Evolutionary conservation across 192 early-diverging fungal genomes (phyloP).

Genomic region (Spinellus fusiger): DNA sequence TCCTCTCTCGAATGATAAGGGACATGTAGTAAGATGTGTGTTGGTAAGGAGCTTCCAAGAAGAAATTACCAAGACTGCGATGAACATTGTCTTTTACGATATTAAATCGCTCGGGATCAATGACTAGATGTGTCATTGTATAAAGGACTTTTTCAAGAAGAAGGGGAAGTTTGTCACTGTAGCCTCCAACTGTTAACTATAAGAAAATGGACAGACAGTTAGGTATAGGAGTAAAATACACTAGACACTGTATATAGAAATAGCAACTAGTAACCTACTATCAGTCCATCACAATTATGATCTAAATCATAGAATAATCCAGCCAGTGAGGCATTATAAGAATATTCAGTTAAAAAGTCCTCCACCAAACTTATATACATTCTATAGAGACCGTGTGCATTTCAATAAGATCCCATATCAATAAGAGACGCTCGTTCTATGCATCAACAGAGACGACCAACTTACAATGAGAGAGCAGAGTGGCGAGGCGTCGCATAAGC

Average conservation of each 20-base stretch:
- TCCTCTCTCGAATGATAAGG: constrained; percentile 54
- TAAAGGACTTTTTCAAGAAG: constrained; percentile 61
- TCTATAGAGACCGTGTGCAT: constrained; percentile 7
- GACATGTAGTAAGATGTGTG: constrained; percentile 60
- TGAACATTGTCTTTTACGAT: constrained; percentile 65
- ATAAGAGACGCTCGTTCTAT: too few relatives aligned
- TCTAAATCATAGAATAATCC: constrained; percentile 51
- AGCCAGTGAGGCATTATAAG: constrained; percentile 44
- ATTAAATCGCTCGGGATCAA: constrained; percentile 60
- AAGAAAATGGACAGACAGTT: constrained; percentile 37
- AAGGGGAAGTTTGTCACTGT: constrained; percentile 73
- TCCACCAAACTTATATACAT: constrained; percentile 30
- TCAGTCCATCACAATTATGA: constrained; percentile 45
- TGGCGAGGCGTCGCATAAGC: constrained; percentile 65
- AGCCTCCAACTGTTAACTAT: constrained; percentile 61
- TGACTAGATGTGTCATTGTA: constrained; percentile 49
- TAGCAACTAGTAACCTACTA: constrained; percentile 45
- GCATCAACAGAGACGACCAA: background rate
- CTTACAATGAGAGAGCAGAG: constrained; percentile 42
- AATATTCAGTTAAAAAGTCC: constrained; percentile 38
- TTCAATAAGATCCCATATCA: too few relatives aligned
- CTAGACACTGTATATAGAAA: constrained; percentile 40
- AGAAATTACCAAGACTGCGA: constrained; percentile 58
- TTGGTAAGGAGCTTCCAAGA: constrained; percentile 61
- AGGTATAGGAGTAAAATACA: constrained; percentile 52